Base-by-base conservation (phyloP, 2,329 filamentous ascomycete species). In the Xylaria sp. region DNA sequence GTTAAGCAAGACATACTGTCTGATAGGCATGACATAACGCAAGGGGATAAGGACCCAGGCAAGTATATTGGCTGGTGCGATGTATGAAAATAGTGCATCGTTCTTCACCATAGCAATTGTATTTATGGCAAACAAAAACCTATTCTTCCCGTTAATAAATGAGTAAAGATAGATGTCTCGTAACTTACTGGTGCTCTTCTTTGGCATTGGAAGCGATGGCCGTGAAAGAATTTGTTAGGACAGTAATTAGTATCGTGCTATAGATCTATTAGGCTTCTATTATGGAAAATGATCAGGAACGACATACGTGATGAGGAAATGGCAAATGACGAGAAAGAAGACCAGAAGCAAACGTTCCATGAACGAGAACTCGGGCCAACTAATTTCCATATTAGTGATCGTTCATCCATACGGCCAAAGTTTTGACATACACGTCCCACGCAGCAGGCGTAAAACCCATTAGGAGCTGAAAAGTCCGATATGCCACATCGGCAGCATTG, bases 71-170 rank as follows among this genome's bases (percentile, higher is more conserved):
- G 92, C 91, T 0, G 95, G 95, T 1, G 95, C 92, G 69, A 97
- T 88, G 78, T 97, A 97, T 3, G 93, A 97, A 83, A 98, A 98
- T 0, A 97, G 84, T 0, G 94, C 92, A 78, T 98, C 95, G n/a
- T 96, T 97, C 80, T 97, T 98, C 72, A 97, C 95, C 93, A 97
- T 97, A 4, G 93, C 97, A 59, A 97, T 97, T 4, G 95, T 97
- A 77, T 97, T 98, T 79, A 98, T 94, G 0, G 95, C 95, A 77
- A 98, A 97, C 2, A 97, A 82, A 77, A 97, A 97, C 67, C 86
- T 88, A 57, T 6, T 4, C 17, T 23, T 1, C 11, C 9, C 56
- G 71, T 74, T 69, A 74, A 44, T 7, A 17, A 51, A 1, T 17
- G 38, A 63, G 38, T 36, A 6, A 6, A 40, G 53, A 15, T 6